Percentiles rank a stretch among this genome's conserved stretches.
These are phyloP conservation scores for Pyrenophora teres DNA, from an alignment of 2,329 filamentous ascomycete genomes.

Conservation along the genomic window DNA sequence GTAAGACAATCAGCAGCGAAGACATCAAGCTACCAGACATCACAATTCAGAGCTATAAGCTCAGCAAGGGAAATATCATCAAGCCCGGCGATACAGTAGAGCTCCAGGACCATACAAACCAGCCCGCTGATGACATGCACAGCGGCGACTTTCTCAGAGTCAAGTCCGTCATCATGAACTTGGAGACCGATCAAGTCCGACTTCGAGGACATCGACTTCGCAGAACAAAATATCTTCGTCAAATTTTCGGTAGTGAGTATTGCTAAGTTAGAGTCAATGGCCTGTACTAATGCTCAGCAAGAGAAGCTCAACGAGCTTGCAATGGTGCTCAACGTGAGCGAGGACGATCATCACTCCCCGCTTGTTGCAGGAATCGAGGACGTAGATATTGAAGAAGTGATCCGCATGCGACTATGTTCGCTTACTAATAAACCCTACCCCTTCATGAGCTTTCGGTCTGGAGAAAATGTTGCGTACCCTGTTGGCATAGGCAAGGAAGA, in stretches of 20 bases:
- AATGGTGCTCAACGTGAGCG: conserved; percentile 4
- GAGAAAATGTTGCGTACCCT: not conserved
- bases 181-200: conserved; percentile 19
- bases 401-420: not conserved
- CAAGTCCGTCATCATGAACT: conserved; percentile 21
- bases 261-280: not conserved
- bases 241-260: conserved; percentile 25
- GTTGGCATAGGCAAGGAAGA: not conserved
- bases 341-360: not conserved
- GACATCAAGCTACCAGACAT: not conserved
- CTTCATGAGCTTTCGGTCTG: not conserved
- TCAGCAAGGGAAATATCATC: conserved; percentile 1
- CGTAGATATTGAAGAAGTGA: not conserved
- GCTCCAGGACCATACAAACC: conserved; percentile 10
- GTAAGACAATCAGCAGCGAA: not conserved
- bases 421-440: conserved; percentile 10
- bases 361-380: conserved; percentile 7
- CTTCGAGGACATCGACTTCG: conserved; percentile 28
- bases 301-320: conserved; percentile 21
- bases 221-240: conserved; percentile 21
- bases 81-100: conserved; percentile 23
- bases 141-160: conserved; percentile 33
- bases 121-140: not conserved
- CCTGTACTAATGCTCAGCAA: conserved; percentile 4
- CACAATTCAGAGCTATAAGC: not conserved